phyloP scores from a whole-genome alignment of 192 early-diverging fungal species.

The Piromyces finnis region DNA sequence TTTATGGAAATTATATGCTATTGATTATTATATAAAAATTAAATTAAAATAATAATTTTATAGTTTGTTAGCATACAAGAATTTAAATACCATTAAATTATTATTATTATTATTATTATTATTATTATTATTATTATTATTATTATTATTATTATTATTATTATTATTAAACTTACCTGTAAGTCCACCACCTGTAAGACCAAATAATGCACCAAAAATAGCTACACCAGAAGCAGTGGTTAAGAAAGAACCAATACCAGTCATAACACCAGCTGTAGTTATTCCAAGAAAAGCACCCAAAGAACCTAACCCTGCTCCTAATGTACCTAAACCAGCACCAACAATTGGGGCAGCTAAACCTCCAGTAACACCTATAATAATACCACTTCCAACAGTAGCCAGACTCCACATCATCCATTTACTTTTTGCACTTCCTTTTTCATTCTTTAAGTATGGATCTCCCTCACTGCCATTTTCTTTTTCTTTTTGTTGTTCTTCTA shows the following conservation, averaged over 20 bases:
- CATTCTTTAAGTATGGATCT: neutral
- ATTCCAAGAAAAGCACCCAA: neutral
- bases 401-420: neutral
- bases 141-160: no score
- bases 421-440: neutral
- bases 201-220: neutral
- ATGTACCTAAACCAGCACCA: neutral
- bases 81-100: no score
- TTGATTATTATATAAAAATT: no score
- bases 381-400: neutral
- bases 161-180: neutral
- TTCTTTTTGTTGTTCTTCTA: neutral
- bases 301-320: neutral
- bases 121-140: no score
- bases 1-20: neutral
- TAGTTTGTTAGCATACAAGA: no score
- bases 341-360: neutral
- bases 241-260: neutral
- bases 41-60: no score
- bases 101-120: no score
- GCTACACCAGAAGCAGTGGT: neutral
- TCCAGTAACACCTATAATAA: neutral
- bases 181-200: neutral
- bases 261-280: neutral
- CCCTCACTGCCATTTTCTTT: neutral